A percentile compares a stretch with the other conserved stretches of the same genome.
phyloP scores from a whole-genome alignment of 352 stramenopile genomes.

The Phytophthora citrophthora region DNA sequence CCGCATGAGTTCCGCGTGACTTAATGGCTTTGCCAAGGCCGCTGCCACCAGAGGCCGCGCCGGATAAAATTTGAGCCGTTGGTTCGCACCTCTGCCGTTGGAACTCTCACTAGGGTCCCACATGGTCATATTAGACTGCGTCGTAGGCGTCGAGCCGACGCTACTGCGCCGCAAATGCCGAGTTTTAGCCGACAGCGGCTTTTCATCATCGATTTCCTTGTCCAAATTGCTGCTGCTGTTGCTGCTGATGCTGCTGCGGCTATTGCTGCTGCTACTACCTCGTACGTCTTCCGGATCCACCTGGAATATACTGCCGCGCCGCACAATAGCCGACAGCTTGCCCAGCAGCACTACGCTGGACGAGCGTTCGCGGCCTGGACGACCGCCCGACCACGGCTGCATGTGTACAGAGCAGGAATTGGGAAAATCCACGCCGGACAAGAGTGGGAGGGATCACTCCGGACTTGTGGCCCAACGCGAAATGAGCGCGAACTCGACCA shows the following conservation, averaged over 20 bases:
- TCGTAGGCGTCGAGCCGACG: conserved; percentile 17
- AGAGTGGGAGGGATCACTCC: conserved; percentile 17
- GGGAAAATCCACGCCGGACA: conserved; percentile 2
- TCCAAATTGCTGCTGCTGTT: conserved; percentile 12
- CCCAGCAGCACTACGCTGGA: conserved; percentile 53
- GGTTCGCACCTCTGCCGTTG: conserved; percentile 13
- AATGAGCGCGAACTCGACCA: neutral
- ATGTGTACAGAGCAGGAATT: conserved; percentile 17
- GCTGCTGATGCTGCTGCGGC: neutral
- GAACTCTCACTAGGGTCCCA: conserved; percentile 23
- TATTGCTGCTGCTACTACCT: conserved; percentile 22
- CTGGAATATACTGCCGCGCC: conserved; percentile 46
- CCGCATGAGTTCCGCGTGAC: conserved; percentile 31
- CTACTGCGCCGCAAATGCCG: conserved; percentile 13
- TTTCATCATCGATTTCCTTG: conserved; percentile 23
- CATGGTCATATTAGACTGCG: conserved; percentile 31
- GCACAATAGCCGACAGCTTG: conserved; percentile 60
- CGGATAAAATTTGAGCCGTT: conserved; percentile 48
- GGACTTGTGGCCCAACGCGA: conserved; percentile 1
- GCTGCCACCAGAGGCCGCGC: conserved; percentile 29
- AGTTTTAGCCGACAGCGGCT: neutral
- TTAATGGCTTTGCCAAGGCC: conserved; percentile 33
- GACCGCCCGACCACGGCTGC: conserved; percentile 38
- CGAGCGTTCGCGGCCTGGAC: conserved; percentile 37
- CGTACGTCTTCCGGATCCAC: conserved; percentile 29